These are phyloP conservation scores for Bipolaris sorokiniana DNA, from an alignment of 2,329 filamentous ascomycete species.

Conservation along the genomic window DNA sequence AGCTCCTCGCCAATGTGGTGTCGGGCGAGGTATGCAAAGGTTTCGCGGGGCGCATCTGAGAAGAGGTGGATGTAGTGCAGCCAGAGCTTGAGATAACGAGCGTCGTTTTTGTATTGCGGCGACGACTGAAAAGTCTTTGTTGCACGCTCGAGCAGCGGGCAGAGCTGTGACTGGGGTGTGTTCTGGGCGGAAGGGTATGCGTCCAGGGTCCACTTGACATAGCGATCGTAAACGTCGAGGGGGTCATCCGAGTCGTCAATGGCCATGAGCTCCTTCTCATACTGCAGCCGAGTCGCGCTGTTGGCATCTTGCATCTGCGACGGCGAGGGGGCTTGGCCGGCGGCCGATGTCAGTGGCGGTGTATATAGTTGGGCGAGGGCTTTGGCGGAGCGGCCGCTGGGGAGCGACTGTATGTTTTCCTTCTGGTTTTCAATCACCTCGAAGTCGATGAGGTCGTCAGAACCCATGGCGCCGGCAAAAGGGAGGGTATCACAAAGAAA, in stretches of 20 bases:
- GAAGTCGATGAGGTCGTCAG: conserved; percentile 66
- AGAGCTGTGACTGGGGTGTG: conserved; percentile 86
- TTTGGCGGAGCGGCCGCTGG: conserved; percentile 84
- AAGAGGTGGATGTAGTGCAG: conserved; percentile 92
- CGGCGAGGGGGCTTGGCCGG: conserved; percentile 59
- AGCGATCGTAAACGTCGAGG: conserved; percentile 92
- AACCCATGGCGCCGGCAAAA: conserved; percentile 47
- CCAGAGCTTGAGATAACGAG: conserved; percentile 92
- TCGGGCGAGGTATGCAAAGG: conserved; percentile 87
- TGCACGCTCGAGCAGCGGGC: conserved; percentile 86
- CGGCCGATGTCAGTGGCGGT: conserved; percentile 58
- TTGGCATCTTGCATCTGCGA: conserved; percentile 78
- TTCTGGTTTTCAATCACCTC: conserved; percentile 95
- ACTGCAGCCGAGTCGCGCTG: conserved; percentile 79
- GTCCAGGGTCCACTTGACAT: conserved; percentile 95
- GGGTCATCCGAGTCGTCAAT: conserved; percentile 92
- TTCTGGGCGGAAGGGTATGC: conserved; percentile 94
- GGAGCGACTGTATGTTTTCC: conserved; percentile 95
- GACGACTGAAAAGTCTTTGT: conserved; percentile 89
- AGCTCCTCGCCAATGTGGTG: conserved; percentile 86
- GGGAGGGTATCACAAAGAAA: conserved; percentile 38
- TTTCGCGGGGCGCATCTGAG: conserved; percentile 89
- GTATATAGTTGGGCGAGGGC: conserved; percentile 85
- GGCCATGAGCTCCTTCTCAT: conserved; percentile 79
- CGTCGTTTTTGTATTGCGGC: conserved; percentile 91